Evolutionary conservation across 306 rosid genomes (phyloP).

Genomic region (Ceratonia siliqua): DNA sequence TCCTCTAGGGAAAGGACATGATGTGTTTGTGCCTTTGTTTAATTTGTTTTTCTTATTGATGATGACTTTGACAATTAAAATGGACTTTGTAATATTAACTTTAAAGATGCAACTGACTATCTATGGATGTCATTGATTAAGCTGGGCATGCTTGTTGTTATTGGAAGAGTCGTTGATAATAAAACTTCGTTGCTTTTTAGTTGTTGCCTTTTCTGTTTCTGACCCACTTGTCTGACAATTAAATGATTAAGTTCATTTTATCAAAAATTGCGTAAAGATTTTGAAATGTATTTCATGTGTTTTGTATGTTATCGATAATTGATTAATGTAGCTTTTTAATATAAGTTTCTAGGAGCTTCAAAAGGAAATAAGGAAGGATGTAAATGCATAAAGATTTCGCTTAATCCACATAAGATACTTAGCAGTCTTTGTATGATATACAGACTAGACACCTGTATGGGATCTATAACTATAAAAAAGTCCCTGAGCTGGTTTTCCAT

Average conservation of each 20-base stretch:
- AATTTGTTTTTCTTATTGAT: background rate
- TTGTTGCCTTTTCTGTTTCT: background rate
- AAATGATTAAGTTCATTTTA: background rate
- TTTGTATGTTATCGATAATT: background rate
- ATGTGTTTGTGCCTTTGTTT: background rate
- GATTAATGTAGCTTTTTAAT: too few relatives aligned
- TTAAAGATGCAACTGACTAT: background rate
- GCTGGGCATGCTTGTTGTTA: constrained; percentile 8
- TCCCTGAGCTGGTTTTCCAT: background rate
- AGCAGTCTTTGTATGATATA: background rate
- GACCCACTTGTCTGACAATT: background rate
- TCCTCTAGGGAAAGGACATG: constrained; percentile 5
- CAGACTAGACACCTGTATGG: background rate
- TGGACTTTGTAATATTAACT: constrained; percentile 8
- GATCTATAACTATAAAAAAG: background rate
- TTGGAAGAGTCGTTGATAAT: background rate
- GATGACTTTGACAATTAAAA: constrained; percentile 3
- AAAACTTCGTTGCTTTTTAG: background rate
- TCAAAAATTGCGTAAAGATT: too few relatives aligned
- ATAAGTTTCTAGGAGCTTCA: background rate
- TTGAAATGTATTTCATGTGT: background rate
- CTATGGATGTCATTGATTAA: background rate
- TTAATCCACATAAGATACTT: background rate
- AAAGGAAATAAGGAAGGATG: background rate
- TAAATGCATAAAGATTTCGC: background rate